Percentiles rank a stretch among this genome's conserved stretches.
Conservation (phyloP, 768 basidiomycete genomes). For the Pulveroboletus sp. region DNA sequence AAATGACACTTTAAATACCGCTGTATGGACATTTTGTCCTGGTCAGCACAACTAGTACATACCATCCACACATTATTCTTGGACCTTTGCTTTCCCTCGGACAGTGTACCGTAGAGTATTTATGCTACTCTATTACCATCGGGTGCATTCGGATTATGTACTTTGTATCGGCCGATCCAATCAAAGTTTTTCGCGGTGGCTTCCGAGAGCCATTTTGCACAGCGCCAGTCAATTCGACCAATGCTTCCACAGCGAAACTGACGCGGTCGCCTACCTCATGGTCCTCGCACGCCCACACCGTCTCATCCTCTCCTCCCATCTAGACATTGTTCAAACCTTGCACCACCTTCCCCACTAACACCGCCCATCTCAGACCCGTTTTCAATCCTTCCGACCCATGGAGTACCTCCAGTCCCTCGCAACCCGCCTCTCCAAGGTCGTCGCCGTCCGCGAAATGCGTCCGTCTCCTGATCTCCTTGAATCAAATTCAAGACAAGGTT, state of each 20-base stretch:
- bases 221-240: too few species aligned
- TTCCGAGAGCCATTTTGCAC: not conserved
- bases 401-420: constrained; percentile 23
- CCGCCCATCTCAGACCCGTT: not conserved
- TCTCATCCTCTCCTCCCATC: not conserved
- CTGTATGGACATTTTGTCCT: not conserved
- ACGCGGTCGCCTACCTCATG: constrained; percentile 19
- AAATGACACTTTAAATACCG: constrained; percentile 5
- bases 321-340: not conserved
- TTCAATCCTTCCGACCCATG: constrained; percentile 5
- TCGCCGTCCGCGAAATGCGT: constrained; percentile 18
- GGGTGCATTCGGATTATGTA: constrained; percentile 1
- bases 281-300: constrained; percentile 1
- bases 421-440: constrained; percentile 16
- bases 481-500: constrained; percentile 17
- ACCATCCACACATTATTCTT: not conserved
- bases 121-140: constrained; percentile 1
- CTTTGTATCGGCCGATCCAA: constrained; percentile 13
- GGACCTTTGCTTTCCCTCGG: not conserved
- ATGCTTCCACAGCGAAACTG: constrained; percentile 23
- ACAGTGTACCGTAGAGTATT: constrained; percentile 4
- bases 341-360: not conserved
- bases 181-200: not conserved
- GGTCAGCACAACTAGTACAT: not conserved
- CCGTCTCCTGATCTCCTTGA: constrained; percentile 6